phyloP scores from a whole-genome alignment of 83 land plant species.

The Thuja plicata region DNA sequence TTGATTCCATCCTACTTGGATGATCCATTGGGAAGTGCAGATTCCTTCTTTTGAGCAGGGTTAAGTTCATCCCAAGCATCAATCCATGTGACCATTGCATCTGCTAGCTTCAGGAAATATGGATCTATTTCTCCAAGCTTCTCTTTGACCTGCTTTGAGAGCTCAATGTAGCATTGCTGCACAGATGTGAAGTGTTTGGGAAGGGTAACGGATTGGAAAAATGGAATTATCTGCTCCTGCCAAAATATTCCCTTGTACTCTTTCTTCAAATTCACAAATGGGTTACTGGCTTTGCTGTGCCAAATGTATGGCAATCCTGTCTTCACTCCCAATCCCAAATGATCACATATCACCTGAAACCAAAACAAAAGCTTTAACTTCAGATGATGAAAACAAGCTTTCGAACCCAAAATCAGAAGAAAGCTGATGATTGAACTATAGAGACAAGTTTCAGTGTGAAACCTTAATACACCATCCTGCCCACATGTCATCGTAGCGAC shows the following conservation, averaged over 20 bases:
- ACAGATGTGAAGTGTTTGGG: slow-evolving; percentile 55
- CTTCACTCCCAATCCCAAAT: slow-evolving; percentile 52
- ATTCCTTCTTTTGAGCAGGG: slow-evolving; percentile 12
- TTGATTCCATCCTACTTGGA: neutral
- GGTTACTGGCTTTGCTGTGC: slow-evolving; percentile 70
- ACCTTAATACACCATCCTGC: slow-evolving; percentile 83
- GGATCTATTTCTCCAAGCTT: slow-evolving; percentile 46
- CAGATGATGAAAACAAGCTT: no score
- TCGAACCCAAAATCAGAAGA: neutral
- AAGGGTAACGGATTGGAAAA: slow-evolving; percentile 42
- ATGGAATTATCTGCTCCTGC: slow-evolving; percentile 66
- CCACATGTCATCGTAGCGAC: slow-evolving; percentile 83
- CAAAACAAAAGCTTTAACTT: neutral
- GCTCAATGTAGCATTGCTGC: slow-evolving; percentile 54
- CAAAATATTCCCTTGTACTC: slow-evolving; percentile 67
- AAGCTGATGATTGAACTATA: neutral
- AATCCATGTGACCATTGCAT: slow-evolving; percentile 84
- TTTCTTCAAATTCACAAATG: slow-evolving; percentile 61
- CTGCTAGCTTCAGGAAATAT: slow-evolving; percentile 64
- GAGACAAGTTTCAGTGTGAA: neutral
- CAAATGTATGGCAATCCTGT: slow-evolving; percentile 70
- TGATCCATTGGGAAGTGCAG: neutral
- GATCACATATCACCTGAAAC: slow-evolving; percentile 49
- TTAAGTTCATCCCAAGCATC: slow-evolving; percentile 76
- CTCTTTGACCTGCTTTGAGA: slow-evolving; percentile 47